Evolutionary conservation across 1,139 yeast species (phyloP).

Genomic region (Nematodospora anomalae): DNA sequence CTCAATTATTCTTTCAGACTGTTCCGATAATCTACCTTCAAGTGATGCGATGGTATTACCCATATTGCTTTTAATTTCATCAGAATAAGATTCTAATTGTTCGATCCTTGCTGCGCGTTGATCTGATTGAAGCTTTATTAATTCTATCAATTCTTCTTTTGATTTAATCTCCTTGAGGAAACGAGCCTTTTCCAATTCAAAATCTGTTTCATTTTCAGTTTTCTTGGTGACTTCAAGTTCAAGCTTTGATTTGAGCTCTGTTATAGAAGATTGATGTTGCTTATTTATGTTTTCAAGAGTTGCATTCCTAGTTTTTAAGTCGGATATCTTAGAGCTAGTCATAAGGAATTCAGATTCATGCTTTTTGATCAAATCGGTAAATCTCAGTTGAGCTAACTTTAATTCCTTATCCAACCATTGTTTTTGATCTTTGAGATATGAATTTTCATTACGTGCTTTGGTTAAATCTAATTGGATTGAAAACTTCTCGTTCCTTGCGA

Average conservation of each 20-base stretch:
- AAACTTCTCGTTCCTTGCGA: conserved; percentile 36
- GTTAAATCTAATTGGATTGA: conserved; percentile 43
- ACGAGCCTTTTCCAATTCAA: conserved; percentile 45
- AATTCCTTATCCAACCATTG: conserved; percentile 54
- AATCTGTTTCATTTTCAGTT: conserved; percentile 26
- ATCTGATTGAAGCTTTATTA: conserved; percentile 53
- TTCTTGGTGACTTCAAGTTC: conserved; percentile 47
- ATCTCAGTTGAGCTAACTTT: conserved; percentile 34
- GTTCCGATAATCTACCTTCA: conserved; percentile 24
- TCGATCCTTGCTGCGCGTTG: conserved; percentile 49
- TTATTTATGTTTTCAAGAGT: conserved; percentile 23
- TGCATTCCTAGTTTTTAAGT: conserved; percentile 27
- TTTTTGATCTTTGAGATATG: conserved; percentile 37
- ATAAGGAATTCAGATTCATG: conserved; percentile 38
- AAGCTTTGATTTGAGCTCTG: conserved; percentile 28
- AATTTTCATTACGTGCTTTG: conserved; percentile 37
- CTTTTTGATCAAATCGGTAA: conserved; percentile 40
- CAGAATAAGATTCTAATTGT: conserved; percentile 47
- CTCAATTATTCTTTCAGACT: conserved; percentile 34
- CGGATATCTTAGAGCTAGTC: conserved; percentile 31
- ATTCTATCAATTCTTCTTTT: conserved; percentile 61
- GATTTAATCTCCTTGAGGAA: conserved; percentile 61
- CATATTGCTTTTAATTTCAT: conserved; percentile 42
- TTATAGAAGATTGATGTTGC: conserved; percentile 18
- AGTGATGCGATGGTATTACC: conserved; percentile 27